Percentiles rank a stretch among this genome's conserved stretches.
Evolutionary conservation across 2,329 filamentous ascomycete genomes (phyloP).

Genomic region (Nectriaceae sp.): DNA sequence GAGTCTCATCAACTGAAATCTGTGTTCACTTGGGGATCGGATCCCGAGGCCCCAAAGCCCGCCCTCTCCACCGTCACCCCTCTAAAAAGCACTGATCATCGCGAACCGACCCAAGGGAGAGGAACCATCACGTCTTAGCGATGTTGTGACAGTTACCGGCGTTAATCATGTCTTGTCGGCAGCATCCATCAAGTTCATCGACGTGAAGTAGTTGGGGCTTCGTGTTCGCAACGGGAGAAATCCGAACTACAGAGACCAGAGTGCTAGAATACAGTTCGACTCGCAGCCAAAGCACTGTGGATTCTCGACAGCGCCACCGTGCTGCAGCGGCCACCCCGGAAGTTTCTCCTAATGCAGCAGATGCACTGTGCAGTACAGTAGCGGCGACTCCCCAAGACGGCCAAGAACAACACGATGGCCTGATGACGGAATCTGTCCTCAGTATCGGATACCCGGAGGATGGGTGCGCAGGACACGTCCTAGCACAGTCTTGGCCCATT

Average conservation of each 20-base stretch:
- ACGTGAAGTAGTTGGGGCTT: too few species aligned
- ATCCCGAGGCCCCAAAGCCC: too few species aligned
- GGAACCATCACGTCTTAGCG: background rate
- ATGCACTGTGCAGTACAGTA: conserved; percentile 8
- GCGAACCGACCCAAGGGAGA: conserved; percentile 9
- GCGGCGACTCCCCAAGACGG: background rate
- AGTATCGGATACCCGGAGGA: too few species aligned
- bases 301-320: conserved; percentile 15
- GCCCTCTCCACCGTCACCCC: background rate
- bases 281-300: background rate
- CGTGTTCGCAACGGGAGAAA: too few species aligned
- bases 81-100: conserved; percentile 1
- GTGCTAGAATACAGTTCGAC: background rate
- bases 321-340: conserved; percentile 28
- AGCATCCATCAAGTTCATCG: too few species aligned
- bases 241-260: background rate
- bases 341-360: conserved; percentile 1
- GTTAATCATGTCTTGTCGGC: too few species aligned
- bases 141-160: too few species aligned
- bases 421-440: conserved; percentile 1
- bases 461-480: too few species aligned
- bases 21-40: too few species aligned
- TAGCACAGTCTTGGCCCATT: background rate
- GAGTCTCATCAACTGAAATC: too few species aligned
- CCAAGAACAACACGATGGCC: background rate